Conservation (phyloP, 805 yeast genomes). For the Kuraishia hungarica region DNA sequence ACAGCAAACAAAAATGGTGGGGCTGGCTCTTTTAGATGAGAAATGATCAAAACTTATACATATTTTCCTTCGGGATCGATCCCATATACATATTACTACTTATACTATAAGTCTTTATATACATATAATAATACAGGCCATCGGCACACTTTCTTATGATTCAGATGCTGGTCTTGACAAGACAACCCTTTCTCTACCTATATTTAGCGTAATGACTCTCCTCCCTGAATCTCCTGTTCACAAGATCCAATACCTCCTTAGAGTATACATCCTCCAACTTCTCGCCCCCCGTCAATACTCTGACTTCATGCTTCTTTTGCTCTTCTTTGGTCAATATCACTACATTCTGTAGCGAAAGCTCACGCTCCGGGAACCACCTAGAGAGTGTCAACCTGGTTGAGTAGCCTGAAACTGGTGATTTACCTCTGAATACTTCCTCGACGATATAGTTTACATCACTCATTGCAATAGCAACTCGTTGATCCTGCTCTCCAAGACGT, state of each 20-base stretch:
- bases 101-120: background rate
- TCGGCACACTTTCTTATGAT: too few relatives aligned
- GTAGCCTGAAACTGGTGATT: constrained; percentile 78
- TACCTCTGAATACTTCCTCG: constrained; percentile 91
- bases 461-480: constrained; percentile 64
- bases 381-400: constrained; percentile 75
- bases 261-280: constrained; percentile 54
- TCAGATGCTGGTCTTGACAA: too few relatives aligned
- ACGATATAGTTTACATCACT: constrained; percentile 73
- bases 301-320: constrained; percentile 68
- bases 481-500: constrained; percentile 64
- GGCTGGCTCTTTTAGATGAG: constrained; percentile 38
- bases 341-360: constrained; percentile 65
- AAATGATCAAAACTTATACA: background rate
- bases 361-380: constrained; percentile 71
- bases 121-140: too few relatives aligned
- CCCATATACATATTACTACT: background rate
- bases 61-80: background rate
- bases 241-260: constrained; percentile 44
- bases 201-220: constrained; percentile 65
- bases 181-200: constrained; percentile 15
- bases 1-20: constrained; percentile 46
- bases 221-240: constrained; percentile 60
- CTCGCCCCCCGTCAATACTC: constrained; percentile 66
- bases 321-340: constrained; percentile 88